These are phyloP conservation scores for Catenaria anguillulae DNA, from an alignment of 371 early-diverging fungal species.

Conservation along the genomic window DNA sequence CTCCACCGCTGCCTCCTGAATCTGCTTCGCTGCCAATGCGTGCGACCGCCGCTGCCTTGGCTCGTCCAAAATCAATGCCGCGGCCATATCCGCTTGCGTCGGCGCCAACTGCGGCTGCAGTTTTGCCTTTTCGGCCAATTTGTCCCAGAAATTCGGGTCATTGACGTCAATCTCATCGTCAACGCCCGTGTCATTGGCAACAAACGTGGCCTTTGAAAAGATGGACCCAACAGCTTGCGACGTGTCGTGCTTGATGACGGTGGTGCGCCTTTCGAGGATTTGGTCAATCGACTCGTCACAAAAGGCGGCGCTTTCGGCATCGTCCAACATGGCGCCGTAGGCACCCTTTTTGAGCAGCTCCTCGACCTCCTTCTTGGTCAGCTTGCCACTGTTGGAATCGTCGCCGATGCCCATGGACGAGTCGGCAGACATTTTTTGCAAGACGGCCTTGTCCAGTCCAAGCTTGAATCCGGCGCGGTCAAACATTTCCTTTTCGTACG, in stretches of 20 bases:
- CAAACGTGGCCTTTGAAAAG: conserved; percentile 90
- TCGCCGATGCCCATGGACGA: conserved; percentile 26
- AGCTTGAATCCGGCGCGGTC: conserved; percentile 70
- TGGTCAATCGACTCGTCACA: conserved; percentile 95
- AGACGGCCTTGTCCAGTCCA: conserved; percentile 66
- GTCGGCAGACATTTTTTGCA: conserved; percentile 54
- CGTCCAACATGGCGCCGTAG: conserved; percentile 76
- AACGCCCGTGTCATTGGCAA: conserved; percentile 36
- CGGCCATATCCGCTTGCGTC: conserved; percentile 28
- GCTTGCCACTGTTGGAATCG: conserved; percentile 15
- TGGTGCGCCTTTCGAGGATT: conserved; percentile 80
- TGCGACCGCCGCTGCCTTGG: conserved; percentile 44
- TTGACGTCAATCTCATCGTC: conserved; percentile 56
- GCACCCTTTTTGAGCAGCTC: conserved; percentile 80
- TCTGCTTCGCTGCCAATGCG: conserved; percentile 33
- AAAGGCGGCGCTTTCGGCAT: conserved; percentile 55
- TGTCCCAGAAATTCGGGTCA: conserved; percentile 97
- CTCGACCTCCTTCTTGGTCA: conserved; percentile 72
- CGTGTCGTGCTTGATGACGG: conserved; percentile 69
- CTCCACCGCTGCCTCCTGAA: conserved; percentile 10
- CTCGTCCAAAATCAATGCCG: conserved; percentile 45
- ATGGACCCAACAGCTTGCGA: conserved; percentile 45
- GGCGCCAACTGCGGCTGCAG: conserved; percentile 36
- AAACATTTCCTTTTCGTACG: conserved; percentile 60
- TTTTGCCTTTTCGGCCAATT: conserved; percentile 70